A percentile compares a stretch with the other conserved stretches of the same genome.
These are phyloP conservation scores for Pelargonium australe DNA, from an alignment of 441 rosid species.

Conservation along the genomic window DNA sequence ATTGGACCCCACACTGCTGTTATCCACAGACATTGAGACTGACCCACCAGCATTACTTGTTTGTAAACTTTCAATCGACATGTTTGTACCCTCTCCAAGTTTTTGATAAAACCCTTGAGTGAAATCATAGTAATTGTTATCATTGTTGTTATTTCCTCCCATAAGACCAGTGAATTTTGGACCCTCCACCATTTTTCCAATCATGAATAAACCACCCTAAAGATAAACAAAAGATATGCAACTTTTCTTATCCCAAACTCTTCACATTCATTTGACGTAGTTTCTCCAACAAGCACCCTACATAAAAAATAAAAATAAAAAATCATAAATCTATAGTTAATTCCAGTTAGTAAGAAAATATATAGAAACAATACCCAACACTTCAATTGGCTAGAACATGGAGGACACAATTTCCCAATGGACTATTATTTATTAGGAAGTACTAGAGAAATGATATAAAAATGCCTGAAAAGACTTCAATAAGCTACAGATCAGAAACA, in stretches of 20 bases:
- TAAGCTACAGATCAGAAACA: not conserved
- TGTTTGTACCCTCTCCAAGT: conserved; percentile 4
- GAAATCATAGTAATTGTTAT: not conserved
- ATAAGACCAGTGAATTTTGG: conserved; percentile 7
- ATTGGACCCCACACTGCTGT: not conserved
- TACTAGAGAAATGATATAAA: too few species aligned
- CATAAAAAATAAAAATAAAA: not conserved
- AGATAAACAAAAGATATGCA: not conserved
- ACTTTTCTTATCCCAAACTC: conserved; percentile 1
- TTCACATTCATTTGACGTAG: not conserved
- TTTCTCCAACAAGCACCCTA: not conserved
- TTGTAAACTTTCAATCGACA: conserved; percentile 1
- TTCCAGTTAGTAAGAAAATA: not conserved
- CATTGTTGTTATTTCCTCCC: conserved; percentile 1
- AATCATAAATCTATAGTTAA: not conserved
- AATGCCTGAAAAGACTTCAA: not conserved
- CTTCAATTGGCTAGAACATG: not conserved
- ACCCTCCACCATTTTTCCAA: conserved; percentile 6
- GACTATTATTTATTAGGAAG: not conserved
- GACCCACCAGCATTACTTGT: conserved; percentile 2
- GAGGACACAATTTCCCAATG: not conserved
- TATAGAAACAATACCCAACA: not conserved
- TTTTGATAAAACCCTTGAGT: conserved; percentile 4
- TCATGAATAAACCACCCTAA: not conserved
- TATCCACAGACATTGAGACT: conserved; percentile 1